These are phyloP conservation scores for Nowakowskiella sp. DNA, from an alignment of 192 early-diverging fungal genomes.

Conservation along the genomic window DNA sequence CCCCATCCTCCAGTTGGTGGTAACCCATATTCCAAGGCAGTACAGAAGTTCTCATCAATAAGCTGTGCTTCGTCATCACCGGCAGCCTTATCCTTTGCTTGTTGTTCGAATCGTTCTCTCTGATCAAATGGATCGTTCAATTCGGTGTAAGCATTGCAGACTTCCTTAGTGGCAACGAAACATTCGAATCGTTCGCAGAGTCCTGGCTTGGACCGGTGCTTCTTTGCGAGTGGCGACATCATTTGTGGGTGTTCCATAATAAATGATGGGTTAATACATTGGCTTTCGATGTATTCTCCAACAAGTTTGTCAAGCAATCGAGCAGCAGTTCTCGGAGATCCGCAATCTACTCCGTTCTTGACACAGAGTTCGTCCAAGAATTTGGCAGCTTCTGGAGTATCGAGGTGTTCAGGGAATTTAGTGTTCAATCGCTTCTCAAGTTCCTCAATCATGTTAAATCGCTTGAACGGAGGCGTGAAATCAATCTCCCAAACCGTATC, in stretches of 20 bases:
- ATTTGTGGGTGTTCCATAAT: slow-evolving; percentile 96
- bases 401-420: slow-evolving; percentile 87
- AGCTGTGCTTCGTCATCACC: slow-evolving; percentile 99
- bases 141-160: slow-evolving; percentile 99
- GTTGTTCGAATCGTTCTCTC: slow-evolving; percentile 95
- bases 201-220: slow-evolving; percentile 78
- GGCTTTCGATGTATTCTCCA: slow-evolving; percentile 40
- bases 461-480: slow-evolving; percentile 93
- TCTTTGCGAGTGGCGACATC: slow-evolving; percentile 99
- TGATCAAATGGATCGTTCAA: slow-evolving; percentile 99
- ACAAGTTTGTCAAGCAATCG: slow-evolving; percentile 89
- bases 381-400: slow-evolving; percentile 71
- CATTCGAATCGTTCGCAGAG: slow-evolving; percentile 98
- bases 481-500: slow-evolving; percentile 76
- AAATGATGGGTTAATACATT: slow-evolving; percentile 75
- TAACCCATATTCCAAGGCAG: slow-evolving; percentile 91
- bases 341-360: slow-evolving; percentile 94
- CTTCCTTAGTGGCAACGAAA: slow-evolving; percentile 98
- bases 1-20: slow-evolving; percentile 81
- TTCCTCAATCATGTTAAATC: slow-evolving; percentile 86
- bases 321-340: slow-evolving; percentile 83
- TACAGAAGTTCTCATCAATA: slow-evolving; percentile 97
- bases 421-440: slow-evolving; percentile 82
- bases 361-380: slow-evolving; percentile 87
- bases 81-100: slow-evolving; percentile 92